Percentiles rank a stretch among this genome's conserved stretches.
phyloP scores from a whole-genome alignment of 208 protist species.

The Crithidia expoeki region DNA sequence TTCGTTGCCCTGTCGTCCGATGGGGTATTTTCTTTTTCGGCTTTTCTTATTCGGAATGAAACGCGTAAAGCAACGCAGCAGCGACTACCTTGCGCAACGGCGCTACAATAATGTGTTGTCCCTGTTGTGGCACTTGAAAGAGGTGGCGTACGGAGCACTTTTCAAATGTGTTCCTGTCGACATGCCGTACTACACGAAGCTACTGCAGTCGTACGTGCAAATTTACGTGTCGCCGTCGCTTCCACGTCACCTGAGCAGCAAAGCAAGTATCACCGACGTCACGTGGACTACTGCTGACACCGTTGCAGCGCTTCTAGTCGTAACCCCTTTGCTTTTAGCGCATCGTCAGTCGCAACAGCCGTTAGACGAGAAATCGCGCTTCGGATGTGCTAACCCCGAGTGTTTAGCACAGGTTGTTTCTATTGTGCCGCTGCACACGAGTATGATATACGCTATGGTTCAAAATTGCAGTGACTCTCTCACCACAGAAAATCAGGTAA shows the following conservation, averaged over 20 bases:
- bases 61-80: slow-evolving; percentile 21
- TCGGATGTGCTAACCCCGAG: slow-evolving; percentile 25
- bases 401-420: slow-evolving; percentile 27
- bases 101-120: background rate
- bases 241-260: slow-evolving; percentile 27
- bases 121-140: slow-evolving; percentile 6
- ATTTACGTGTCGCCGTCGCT: slow-evolving; percentile 33
- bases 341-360: slow-evolving; percentile 23
- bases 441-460: slow-evolving; percentile 31
- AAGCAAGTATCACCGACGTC: slow-evolving; percentile 36
- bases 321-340: slow-evolving; percentile 34
- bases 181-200: slow-evolving; percentile 38
- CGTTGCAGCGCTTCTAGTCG: slow-evolving; percentile 41
- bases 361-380: slow-evolving; percentile 10
- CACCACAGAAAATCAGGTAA: background rate
- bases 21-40: slow-evolving; percentile 78
- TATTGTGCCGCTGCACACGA: slow-evolving; percentile 31
- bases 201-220: slow-evolving; percentile 33
- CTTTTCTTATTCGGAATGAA: slow-evolving; percentile 61
- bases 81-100: slow-evolving; percentile 3
- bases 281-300: slow-evolving; percentile 51
- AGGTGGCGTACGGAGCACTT: background rate
- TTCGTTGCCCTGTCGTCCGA: slow-evolving; percentile 72
- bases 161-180: slow-evolving; percentile 19
- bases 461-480: slow-evolving; percentile 12